phyloP scores from a whole-genome alignment of 331 rosid genomes.

The Arachis monticola region DNA sequence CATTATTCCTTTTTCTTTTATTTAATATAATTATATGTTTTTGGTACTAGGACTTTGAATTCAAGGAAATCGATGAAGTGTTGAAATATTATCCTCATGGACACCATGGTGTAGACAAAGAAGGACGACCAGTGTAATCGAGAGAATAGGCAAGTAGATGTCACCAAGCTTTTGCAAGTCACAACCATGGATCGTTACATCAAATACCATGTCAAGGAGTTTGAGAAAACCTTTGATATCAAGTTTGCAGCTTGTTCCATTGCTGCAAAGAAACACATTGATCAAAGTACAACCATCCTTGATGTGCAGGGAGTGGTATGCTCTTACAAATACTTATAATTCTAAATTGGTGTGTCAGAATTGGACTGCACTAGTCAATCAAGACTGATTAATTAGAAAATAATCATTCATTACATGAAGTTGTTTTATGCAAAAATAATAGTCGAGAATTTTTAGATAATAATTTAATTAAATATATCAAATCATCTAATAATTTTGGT shows the following conservation, averaged over 20 bases:
- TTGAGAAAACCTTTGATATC: slow-evolving; percentile 76
- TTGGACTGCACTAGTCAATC: too few species aligned
- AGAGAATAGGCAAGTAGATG: slow-evolving; percentile 77
- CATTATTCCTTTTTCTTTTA: background rate
- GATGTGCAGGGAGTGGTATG: slow-evolving; percentile 99
- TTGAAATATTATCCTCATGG: slow-evolving; percentile 88
- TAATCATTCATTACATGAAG: too few species aligned
- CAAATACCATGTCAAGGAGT: slow-evolving; percentile 81
- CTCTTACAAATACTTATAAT: background rate
- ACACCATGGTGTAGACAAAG: slow-evolving; percentile 90
- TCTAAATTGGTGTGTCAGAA: too few species aligned
- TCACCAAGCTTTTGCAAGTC: slow-evolving; percentile 77
- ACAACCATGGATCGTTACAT: slow-evolving; percentile 83
- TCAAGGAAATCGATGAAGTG: slow-evolving; percentile 75
- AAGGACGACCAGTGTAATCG: slow-evolving; percentile 90
- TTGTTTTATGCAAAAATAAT: too few species aligned
- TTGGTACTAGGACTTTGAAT: slow-evolving; percentile 68
- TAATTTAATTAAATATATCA: too few species aligned
- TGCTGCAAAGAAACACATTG: slow-evolving; percentile 87
- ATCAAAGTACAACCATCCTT: slow-evolving; percentile 93
- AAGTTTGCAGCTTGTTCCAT: slow-evolving; percentile 93
- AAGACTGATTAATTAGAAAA: too few species aligned
- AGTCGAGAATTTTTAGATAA: too few species aligned
- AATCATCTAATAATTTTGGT: too few species aligned
- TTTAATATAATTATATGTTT: background rate